phyloP scores from a whole-genome alignment of 2,329 filamentous ascomycete genomes.

The Calonectria hongkongensis region DNA sequence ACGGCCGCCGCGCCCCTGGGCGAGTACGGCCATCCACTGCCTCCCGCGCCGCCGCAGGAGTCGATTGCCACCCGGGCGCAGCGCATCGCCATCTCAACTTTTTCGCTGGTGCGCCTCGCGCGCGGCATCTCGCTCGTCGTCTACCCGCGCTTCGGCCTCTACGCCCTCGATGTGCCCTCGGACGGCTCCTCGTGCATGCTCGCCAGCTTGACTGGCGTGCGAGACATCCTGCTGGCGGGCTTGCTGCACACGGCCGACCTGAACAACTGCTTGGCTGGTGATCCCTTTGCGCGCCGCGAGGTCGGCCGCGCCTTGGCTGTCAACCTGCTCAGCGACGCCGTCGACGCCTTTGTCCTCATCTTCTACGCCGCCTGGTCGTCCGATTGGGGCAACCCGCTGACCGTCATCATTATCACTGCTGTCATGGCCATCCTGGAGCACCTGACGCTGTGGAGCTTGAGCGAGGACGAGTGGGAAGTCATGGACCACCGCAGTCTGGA shows the following conservation, averaged over 20 bases:
- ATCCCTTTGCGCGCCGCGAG: conserved; percentile 50
- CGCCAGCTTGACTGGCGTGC: conserved; percentile 57
- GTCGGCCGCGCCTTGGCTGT: conserved; percentile 56
- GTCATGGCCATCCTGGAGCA: conserved; percentile 58
- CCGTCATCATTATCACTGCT: conserved; percentile 55
- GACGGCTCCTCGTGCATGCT: conserved; percentile 55
- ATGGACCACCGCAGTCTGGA: conserved; percentile 46
- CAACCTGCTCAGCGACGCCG: conserved; percentile 58
- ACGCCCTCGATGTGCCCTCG: conserved; percentile 55
- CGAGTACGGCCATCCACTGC: conserved; percentile 16
- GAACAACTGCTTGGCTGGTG: conserved; percentile 29
- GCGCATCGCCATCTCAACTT: conserved; percentile 49
- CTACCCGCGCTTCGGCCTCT: conserved; percentile 56
- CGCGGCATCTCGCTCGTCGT: conserved; percentile 56
- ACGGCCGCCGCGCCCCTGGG: conserved; percentile 43
- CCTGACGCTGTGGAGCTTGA: conserved; percentile 59
- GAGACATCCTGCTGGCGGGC: conserved; percentile 57
- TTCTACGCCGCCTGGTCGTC: conserved; percentile 58
- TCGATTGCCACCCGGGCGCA: conserved; percentile 49
- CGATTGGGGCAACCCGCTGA: conserved; percentile 55
- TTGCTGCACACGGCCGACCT: conserved; percentile 55
- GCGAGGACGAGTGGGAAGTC: conserved; percentile 52
- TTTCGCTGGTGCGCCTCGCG: conserved; percentile 53
- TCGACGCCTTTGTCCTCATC: conserved; percentile 59
- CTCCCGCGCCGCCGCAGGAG: conserved; percentile 13